Evolutionary conservation across 2,329 filamentous ascomycete species (phyloP).

Genomic region (Monosporascus sp.): DNA sequence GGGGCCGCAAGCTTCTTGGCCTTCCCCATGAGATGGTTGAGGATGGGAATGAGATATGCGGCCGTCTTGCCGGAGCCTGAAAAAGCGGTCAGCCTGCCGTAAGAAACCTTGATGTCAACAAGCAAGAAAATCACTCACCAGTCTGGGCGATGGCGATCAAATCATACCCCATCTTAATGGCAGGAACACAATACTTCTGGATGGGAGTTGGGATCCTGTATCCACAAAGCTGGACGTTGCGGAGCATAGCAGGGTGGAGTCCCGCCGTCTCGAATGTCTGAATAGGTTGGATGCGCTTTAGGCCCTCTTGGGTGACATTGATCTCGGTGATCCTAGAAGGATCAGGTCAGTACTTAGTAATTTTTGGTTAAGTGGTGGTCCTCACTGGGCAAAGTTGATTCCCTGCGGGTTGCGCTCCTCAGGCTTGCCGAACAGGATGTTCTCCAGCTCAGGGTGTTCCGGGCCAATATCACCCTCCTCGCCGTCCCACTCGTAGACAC

Average conservation of each 20-base stretch:
- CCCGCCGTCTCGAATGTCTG: slow-evolving; percentile 67
- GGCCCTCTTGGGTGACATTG: slow-evolving; percentile 52
- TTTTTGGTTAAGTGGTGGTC: slow-evolving; percentile 10
- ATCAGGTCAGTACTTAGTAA: slow-evolving; percentile 3
- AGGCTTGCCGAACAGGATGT: slow-evolving; percentile 63
- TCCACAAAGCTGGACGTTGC: slow-evolving; percentile 68
- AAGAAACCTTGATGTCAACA: background rate
- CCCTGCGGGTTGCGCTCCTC: slow-evolving; percentile 46
- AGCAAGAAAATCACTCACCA: slow-evolving; percentile 51
- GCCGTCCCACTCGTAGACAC: slow-evolving; percentile 76
- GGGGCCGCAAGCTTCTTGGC: slow-evolving; percentile 78
- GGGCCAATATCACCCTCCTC: slow-evolving; percentile 85
- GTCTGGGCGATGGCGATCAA: slow-evolving; percentile 89
- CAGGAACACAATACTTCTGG: slow-evolving; percentile 77
- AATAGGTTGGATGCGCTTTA: slow-evolving; percentile 43
- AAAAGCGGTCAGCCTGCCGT: background rate
- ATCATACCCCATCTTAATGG: slow-evolving; percentile 71
- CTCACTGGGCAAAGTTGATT: slow-evolving; percentile 58
- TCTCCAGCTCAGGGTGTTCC: slow-evolving; percentile 62
- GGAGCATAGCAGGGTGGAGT: slow-evolving; percentile 75
- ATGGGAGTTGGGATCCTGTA: slow-evolving; percentile 78
- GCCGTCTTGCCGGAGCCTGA: slow-evolving; percentile 94
- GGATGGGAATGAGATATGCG: slow-evolving; percentile 81
- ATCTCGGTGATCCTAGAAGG: slow-evolving; percentile 46
- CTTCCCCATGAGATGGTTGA: slow-evolving; percentile 94